phyloP scores from a whole-genome alignment of 2,329 filamentous ascomycete genomes.

The Xylariaceae sp. region DNA sequence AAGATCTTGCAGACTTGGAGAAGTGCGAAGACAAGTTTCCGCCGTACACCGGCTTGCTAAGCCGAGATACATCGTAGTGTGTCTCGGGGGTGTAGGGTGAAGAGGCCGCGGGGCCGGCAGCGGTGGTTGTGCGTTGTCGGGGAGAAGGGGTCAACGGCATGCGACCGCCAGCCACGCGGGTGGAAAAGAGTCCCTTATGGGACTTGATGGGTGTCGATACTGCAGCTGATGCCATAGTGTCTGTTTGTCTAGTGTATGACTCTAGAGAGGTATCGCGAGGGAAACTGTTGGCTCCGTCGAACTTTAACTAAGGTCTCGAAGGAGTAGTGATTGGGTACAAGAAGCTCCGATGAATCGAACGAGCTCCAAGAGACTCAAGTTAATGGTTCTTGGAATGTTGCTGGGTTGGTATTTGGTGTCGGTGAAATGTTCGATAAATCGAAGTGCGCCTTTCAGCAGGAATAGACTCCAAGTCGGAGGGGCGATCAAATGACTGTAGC shows the following conservation, averaged over 20 bases:
- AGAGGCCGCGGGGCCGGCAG: conserved; percentile 48
- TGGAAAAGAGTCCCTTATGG: conserved; percentile 86
- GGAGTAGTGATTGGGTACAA: conserved; percentile 30
- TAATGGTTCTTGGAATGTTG: conserved; percentile 50
- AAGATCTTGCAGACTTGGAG: conserved; percentile 61
- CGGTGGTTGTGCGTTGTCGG: conserved; percentile 51
- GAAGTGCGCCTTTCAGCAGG: conserved; percentile 39
- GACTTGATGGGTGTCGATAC: conserved; percentile 92
- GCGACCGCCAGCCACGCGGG: conserved; percentile 87
- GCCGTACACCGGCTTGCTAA: conserved; percentile 69
- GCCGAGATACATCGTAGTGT: conserved; percentile 46
- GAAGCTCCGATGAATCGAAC: conserved; percentile 40
- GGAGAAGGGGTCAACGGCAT: conserved; percentile 94
- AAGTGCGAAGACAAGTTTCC: conserved; percentile 77
- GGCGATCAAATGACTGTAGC: conserved; percentile 42
- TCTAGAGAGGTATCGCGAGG: conserved; percentile 33
- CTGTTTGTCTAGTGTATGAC: conserved; percentile 35
- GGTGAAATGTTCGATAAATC: conserved; percentile 44
- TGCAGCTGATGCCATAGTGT: conserved; percentile 69
- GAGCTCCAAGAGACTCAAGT: conserved; percentile 56
- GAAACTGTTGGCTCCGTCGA: conserved; percentile 34
- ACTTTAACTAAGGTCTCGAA: conserved; percentile 44
- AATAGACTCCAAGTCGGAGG: conserved; percentile 40
- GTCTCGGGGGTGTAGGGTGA: conserved; percentile 75
- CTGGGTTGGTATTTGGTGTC: conserved; percentile 40